phyloP scores from a whole-genome alignment of 352 stramenopile species.

The Phytopythium delawarense region DNA sequence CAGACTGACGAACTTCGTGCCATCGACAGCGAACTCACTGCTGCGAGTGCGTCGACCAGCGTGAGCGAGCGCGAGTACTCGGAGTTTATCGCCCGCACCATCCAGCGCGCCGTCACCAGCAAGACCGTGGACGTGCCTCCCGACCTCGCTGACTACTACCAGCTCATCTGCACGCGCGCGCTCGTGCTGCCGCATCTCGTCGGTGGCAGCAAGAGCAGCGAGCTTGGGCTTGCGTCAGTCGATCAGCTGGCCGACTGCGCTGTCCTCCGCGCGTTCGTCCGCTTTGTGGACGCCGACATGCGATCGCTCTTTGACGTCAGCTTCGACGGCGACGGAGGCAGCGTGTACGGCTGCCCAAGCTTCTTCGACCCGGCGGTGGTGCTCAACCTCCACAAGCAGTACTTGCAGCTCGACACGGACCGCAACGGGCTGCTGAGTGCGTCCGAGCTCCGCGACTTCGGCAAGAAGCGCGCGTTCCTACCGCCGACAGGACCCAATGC shows the following conservation, averaged over 20 bases:
- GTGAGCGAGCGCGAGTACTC: constrained; percentile 30
- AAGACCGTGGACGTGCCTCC: constrained; percentile 19
- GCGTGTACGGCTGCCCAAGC: neutral
- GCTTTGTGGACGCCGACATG: constrained; percentile 29
- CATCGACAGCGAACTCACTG: constrained; percentile 1
- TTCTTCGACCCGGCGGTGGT: constrained; percentile 17
- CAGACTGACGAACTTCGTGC: neutral
- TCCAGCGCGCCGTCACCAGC: constrained; percentile 13
- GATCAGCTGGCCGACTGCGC: constrained; percentile 32
- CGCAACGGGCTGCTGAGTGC: constrained; percentile 54
- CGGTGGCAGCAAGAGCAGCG: constrained; percentile 12
- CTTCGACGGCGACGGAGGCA: neutral
- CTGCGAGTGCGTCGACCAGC: constrained; percentile 10
- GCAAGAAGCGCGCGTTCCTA: constrained; percentile 71
- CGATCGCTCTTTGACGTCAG: constrained; percentile 24
- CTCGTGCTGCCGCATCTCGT: constrained; percentile 39
- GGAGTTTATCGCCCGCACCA: constrained; percentile 21
- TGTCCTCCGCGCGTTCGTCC: constrained; percentile 37
- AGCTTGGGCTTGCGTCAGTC: constrained; percentile 24
- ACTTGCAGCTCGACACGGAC: constrained; percentile 58
- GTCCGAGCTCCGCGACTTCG: constrained; percentile 43
- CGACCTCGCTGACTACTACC: constrained; percentile 53
- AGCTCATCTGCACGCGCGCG: constrained; percentile 52
- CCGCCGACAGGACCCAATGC: constrained; percentile 9
- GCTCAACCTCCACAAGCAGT: constrained; percentile 53